Percentiles rank a stretch among this genome's conserved stretches.
These are phyloP conservation scores for Podila minutissima DNA, from an alignment of 192 early-diverging fungal genomes.

Conservation along the genomic window DNA sequence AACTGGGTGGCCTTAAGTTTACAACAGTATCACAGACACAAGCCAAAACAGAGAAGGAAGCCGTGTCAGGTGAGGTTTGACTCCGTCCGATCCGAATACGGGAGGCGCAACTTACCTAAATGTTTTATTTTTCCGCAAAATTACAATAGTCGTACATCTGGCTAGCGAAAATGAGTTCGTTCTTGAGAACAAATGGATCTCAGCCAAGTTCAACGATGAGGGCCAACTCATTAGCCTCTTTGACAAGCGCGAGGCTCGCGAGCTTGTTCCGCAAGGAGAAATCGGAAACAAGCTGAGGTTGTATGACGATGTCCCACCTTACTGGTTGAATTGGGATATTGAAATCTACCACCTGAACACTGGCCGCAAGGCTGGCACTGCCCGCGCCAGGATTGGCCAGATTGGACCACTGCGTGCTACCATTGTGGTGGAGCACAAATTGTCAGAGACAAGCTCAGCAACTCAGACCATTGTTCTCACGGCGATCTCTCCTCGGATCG, in stretches of 20 bases:
- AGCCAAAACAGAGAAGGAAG: background rate
- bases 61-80: too few relatives aligned
- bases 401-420: slow-evolving; percentile 86
- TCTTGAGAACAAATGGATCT: slow-evolving; percentile 82
- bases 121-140: too few relatives aligned
- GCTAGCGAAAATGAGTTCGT: slow-evolving; percentile 53
- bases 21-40: background rate
- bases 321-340: slow-evolving; percentile 69
- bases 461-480: slow-evolving; percentile 81
- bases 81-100: too few relatives aligned
- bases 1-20: background rate
- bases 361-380: slow-evolving; percentile 67
- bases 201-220: slow-evolving; percentile 72
- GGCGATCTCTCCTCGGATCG: slow-evolving; percentile 76
- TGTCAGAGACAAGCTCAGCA: slow-evolving; percentile 75
- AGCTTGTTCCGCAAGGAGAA: slow-evolving; percentile 63
- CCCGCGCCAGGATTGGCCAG: slow-evolving; percentile 64
- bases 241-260: slow-evolving; percentile 67
- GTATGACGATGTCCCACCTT: slow-evolving; percentile 84
- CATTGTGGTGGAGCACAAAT: slow-evolving; percentile 67
- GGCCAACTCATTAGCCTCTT: slow-evolving; percentile 78
- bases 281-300: slow-evolving; percentile 81
- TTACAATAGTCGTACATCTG: background rate
- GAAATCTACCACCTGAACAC: slow-evolving; percentile 97
- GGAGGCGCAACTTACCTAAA: too few relatives aligned